These are phyloP conservation scores for Jimgerdemannia lactiflua DNA, from an alignment of 192 early-diverging fungal genomes.

Conservation along the genomic window DNA sequence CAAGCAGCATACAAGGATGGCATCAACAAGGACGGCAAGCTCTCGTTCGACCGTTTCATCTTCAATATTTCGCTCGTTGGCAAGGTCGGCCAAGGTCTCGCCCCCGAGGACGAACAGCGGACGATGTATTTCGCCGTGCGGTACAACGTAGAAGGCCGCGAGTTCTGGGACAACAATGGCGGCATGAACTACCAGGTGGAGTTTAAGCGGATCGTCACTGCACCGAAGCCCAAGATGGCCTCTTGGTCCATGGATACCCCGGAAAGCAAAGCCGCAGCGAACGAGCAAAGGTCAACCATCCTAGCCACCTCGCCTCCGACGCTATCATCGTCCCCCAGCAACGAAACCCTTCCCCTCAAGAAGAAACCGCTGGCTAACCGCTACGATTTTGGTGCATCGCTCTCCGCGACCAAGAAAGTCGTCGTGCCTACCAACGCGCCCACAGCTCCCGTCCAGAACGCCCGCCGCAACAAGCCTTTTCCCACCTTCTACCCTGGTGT, in stretches of 20 bases:
- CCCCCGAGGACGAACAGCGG: conserved; percentile 18
- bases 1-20: conserved; percentile 60
- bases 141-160: conserved; percentile 66
- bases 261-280: neutral
- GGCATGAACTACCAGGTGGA: conserved; percentile 81
- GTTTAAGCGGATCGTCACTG: conserved; percentile 5
- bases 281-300: neutral
- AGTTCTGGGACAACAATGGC: conserved; percentile 95
- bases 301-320: neutral
- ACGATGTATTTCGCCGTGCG: conserved; percentile 60
- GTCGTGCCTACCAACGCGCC: neutral
- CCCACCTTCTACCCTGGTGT: neutral
- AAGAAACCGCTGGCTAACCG: conserved; percentile 20
- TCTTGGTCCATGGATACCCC: neutral
- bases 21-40: conserved; percentile 34
- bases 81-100: conserved; percentile 28
- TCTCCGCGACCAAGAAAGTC: conserved; percentile 21
- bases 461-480: neutral
- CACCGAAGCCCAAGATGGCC: neutral
- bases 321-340: conserved; percentile 5
- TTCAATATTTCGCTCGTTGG: conserved; percentile 63
- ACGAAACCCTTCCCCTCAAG: conserved; percentile 7
- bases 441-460: neutral
- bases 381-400: conserved; percentile 37
- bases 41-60: conserved; percentile 59